Evolutionary conservation across 148 eudicot species (phyloP), one percentile per base, ranked within the genome.

Genomic region (Diospyros lotus): DNA sequence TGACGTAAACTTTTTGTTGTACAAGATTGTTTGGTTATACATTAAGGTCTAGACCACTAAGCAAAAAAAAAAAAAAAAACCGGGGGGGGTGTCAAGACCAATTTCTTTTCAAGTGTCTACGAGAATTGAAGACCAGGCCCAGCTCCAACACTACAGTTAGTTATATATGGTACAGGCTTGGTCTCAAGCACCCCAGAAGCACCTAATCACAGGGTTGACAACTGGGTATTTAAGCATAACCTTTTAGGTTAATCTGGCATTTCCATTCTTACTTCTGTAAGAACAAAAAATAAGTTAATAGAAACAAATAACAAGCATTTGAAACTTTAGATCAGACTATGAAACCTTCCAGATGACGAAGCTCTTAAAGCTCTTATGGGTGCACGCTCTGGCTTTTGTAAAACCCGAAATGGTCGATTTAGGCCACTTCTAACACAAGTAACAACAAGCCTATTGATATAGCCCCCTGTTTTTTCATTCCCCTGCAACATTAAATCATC

Each of bases 321-420:
- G 43, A 12, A 59, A 2, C 15, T 12, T 58, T 28, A 28, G 45
- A 10, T 39, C 63, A 39, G 72, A 52, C 45, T 17, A 64, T 48
- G 54, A 70, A 64, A 95, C 99, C 99, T 95, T 86, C 99, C 99
- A 77, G 99, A 95, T 72, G 99, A 90, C 74, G 99, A 95, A 79
- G 99, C 90, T 84, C 97, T 84, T 75, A 95, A 80, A 80, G 99
- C 99, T 85, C 99, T 88, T 68, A 95, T 87, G 9, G 99, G 99
- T 56, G 99, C 97, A 75, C 96, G 94, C 81, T 95, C 99, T 77
- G 99, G 94, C 82, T 95, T 95, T 78, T 95, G 97, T 83, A 92
- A 77, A 68, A 89, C 89, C 72, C 99, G 87, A 80, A 95, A 95
- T 13, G 94, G 61, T 64, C 99, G 91, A 86, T 91, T 95, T 66